phyloP scores from a whole-genome alignment of 331 rosid species.

The Ulmus americana region DNA sequence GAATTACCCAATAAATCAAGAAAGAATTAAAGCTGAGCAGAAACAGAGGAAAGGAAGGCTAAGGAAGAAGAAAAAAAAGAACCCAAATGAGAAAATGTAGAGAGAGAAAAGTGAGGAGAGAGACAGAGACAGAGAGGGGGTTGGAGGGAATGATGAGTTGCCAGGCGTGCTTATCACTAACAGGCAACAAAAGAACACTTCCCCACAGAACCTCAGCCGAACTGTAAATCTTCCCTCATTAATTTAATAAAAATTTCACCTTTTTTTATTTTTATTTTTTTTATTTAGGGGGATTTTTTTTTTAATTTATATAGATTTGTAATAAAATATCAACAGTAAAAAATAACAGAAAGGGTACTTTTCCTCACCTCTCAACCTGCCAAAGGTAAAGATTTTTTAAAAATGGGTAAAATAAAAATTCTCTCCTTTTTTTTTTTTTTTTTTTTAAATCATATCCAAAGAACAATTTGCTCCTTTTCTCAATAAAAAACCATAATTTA shows the following conservation, averaged over 20 bases:
- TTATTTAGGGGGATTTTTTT: background rate
- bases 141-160: slow-evolving; percentile 80
- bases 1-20: background rate
- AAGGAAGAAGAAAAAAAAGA: slow-evolving; percentile 29
- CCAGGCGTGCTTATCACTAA: slow-evolving; percentile 93
- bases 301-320: background rate
- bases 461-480: background rate
- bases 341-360: background rate
- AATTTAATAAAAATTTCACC: background rate
- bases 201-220: slow-evolving; percentile 46
- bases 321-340: background rate
- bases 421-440: background rate
- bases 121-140: slow-evolving; percentile 28
- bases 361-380: background rate
- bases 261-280: background rate
- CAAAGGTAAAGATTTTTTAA: background rate
- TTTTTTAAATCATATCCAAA: background rate
- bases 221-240: slow-evolving; percentile 45
- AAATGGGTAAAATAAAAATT: background rate
- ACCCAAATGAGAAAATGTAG: slow-evolving; percentile 18
- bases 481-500: background rate
- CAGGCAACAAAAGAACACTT: slow-evolving; percentile 49
- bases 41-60: slow-evolving; percentile 40
- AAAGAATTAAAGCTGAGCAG: slow-evolving; percentile 28
- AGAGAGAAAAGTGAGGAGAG: slow-evolving; percentile 11